Evolutionary conservation across 2,329 filamentous ascomycete genomes (phyloP), one percentile per base, ranked within the genome.

Genomic region (Colletotrichum aenigma): DNA sequence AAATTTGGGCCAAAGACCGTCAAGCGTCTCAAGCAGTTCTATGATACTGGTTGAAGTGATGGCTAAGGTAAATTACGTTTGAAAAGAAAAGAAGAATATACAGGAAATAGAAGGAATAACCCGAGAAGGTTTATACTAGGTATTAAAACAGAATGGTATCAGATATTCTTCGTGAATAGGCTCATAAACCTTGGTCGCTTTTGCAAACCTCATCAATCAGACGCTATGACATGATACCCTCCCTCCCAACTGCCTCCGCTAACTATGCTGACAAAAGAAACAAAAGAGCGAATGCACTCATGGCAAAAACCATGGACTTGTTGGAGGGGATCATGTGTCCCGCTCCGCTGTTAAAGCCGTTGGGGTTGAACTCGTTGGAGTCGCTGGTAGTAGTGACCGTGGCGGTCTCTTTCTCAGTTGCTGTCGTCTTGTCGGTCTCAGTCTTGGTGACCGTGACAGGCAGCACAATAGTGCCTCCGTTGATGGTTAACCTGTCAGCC

Each of bases 341-440:
- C 8, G 64, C 64, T 15, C 70, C 70, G 16, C 73, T 75, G 64
- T 73, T 75, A 38, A 75, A 72, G 73, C 9, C 58, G 34, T 36
- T 48, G 3, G 70, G 73, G 6, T 24, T 32, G 64, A 75, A 60
- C 7, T 21, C 32, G 12, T 26, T 15, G 26, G 62, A 15, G 6
- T 65, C 64, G 30, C 6, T n/a, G 10, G 73, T 73, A n/a, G 4
- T 26, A 8, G 73, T 75, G 32, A 73, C 64, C 26, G 73, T 75
- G 12, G 70, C 73, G 5, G 72, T 75, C 68, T 75, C 61, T 18
- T 62, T 71, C 61, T 36, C 13, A 21, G 58, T 60, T 34, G 70
- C 70, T n/a, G 68, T 70, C 28, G 58, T 38, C 24, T 55, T 75
- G 56, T 62, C 70, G 15, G 56, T 55, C n/a, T 34, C 16, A 26